A percentile compares a stretch with the other conserved stretches of the same genome.
These are phyloP conservation scores for Populus euphratica DNA, from an alignment of 345 rosid genomes.

Conservation along the genomic window DNA sequence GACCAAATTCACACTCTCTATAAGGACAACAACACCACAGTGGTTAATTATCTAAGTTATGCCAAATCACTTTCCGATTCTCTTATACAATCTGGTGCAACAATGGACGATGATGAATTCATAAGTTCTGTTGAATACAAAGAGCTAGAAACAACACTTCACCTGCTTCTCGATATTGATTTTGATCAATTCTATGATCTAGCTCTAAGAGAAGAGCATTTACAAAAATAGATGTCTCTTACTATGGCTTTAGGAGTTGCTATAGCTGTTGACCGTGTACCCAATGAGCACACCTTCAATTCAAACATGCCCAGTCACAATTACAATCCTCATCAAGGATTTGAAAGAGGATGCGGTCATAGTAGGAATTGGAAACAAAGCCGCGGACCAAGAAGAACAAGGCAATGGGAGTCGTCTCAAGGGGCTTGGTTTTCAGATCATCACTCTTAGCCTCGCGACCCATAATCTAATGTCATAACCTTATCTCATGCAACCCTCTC, in stretches of 20 bases:
- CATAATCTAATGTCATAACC: accelerated
- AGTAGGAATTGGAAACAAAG: background rate
- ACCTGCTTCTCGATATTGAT: background rate
- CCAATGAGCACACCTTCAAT: accelerated
- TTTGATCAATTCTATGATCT: background rate
- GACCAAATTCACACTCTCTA: background rate
- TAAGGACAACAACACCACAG: background rate
- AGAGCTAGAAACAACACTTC: background rate
- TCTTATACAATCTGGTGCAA: background rate
- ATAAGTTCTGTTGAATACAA: no score
- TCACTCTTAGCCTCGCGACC: background rate
- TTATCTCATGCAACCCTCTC: background rate
- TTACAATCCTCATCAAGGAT: background rate
- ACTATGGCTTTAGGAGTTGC: background rate
- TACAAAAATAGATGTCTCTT: background rate
- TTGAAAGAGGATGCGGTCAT: background rate
- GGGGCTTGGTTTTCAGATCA: background rate
- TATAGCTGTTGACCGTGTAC: background rate
- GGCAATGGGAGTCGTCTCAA: background rate
- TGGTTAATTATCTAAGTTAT: background rate
- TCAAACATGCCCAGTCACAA: background rate
- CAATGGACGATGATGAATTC: background rate
- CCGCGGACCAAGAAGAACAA: background rate
- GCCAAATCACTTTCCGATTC: background rate
- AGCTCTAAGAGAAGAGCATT: background rate